A percentile compares a stretch with the other conserved stretches of the same genome.
Conservation (phyloP, 73 alveolate species). For the Symbiodinium pilosum region DNA sequence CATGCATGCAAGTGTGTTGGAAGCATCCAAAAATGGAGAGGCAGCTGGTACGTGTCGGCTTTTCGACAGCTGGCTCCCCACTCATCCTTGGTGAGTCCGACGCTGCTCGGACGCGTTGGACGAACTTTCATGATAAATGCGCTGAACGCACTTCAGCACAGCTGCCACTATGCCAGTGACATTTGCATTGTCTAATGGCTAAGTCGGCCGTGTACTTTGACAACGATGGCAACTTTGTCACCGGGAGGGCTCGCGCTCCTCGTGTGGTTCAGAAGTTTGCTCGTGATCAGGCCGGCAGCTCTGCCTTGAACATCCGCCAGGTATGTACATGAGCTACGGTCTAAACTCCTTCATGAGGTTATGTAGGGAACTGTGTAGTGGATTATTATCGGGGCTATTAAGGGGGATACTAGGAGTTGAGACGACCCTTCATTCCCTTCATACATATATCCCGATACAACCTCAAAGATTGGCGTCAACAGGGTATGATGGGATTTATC, state of each 20-base stretch:
- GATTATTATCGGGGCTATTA: too few relatives aligned
- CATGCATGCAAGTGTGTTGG: too few relatives aligned
- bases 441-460: too few relatives aligned
- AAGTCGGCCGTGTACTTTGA: conserved; percentile 54
- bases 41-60: conserved; percentile 69
- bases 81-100: conserved; percentile 83
- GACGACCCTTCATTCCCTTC: too few relatives aligned
- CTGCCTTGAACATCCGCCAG: neutral
- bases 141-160: neutral
- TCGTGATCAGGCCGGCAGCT: neutral
- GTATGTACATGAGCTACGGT: too few relatives aligned
- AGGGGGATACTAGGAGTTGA: too few relatives aligned
- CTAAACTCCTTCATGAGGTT: too few relatives aligned
- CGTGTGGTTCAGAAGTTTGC: neutral
- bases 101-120: neutral
- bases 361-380: too few relatives aligned
- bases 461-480: too few relatives aligned
- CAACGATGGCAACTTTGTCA: conserved; percentile 43
- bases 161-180: neutral
- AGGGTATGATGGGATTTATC: too few relatives aligned
- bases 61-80: conserved; percentile 51
- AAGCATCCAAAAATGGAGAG: neutral
- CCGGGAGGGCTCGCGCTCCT: conserved; percentile 31
- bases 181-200: neutral
- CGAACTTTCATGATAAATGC: too few relatives aligned